phyloP scores from a whole-genome alignment of 2,329 filamentous ascomycete species.

The Penicillium sp. region DNA sequence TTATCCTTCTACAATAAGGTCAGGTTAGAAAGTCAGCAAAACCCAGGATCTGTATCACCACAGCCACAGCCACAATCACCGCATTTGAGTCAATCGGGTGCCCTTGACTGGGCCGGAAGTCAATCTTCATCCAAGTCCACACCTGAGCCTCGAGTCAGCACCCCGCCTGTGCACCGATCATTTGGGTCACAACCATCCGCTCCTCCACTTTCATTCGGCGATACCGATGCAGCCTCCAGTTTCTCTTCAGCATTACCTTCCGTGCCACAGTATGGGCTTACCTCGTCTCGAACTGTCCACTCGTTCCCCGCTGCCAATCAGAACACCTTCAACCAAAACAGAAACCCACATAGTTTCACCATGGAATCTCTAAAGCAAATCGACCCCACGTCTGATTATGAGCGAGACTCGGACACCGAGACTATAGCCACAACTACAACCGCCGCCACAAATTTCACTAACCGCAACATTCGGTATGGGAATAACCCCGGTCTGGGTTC shows the following conservation, averaged over 20 bases:
- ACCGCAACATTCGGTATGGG: constrained; percentile 38
- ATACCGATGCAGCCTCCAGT: constrained; percentile 26
- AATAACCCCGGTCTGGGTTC: constrained; percentile 17
- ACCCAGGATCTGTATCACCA: constrained; percentile 3
- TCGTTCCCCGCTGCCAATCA: constrained; percentile 9
- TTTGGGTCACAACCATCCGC: constrained; percentile 23
- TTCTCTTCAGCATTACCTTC: constrained; percentile 27
- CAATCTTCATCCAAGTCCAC: constrained; percentile 6
- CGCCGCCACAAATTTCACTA: constrained; percentile 33
- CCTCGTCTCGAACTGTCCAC: constrained; percentile 21
- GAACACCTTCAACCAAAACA: constrained; percentile 5
- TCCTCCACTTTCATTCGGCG: constrained; percentile 33
- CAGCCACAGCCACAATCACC: constrained; percentile 10
- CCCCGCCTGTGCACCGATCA: constrained; percentile 16
- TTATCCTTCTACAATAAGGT: constrained; percentile 24
- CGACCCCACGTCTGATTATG: constrained; percentile 34
- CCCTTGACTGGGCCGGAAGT: constrained; percentile 7
- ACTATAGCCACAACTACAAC: constrained; percentile 36
- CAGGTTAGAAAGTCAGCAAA: constrained; percentile 8
- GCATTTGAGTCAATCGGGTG: constrained; percentile 3
- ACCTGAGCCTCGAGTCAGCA: constrained; percentile 13
- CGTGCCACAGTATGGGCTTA: constrained; percentile 23
- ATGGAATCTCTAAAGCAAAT: constrained; percentile 32
- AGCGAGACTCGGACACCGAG: constrained; percentile 38
- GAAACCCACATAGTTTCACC: constrained; percentile 33